These are phyloP conservation scores for Septoria petroselini DNA, from an alignment of 2,329 filamentous ascomycete genomes.

Conservation along the genomic window DNA sequence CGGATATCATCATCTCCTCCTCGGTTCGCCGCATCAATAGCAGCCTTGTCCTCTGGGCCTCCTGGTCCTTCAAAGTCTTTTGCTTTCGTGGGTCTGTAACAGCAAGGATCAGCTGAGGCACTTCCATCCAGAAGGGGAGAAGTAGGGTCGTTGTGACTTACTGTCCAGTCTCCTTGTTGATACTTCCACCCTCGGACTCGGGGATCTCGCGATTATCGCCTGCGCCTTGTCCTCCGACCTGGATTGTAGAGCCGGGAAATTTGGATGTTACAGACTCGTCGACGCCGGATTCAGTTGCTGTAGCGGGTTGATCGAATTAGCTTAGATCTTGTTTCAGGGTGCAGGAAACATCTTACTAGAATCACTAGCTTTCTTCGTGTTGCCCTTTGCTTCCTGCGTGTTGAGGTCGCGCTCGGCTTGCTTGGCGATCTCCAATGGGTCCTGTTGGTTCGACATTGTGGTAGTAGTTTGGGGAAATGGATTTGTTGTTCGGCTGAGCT, in stretches of 20 bases:
- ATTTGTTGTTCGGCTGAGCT: conserved; percentile 5
- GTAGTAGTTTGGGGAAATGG: conserved; percentile 5
- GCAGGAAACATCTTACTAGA: conserved; percentile 15
- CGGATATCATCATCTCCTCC: conserved; percentile 43
- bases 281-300: conserved; percentile 49
- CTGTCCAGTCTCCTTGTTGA: conserved; percentile 43
- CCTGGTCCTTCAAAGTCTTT: conserved; percentile 50
- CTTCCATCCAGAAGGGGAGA: neutral
- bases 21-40: conserved; percentile 39
- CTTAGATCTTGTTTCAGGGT: neutral
- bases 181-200: conserved; percentile 46
- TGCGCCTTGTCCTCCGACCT: conserved; percentile 45
- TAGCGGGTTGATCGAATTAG: neutral
- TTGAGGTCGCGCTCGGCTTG: conserved; percentile 51
- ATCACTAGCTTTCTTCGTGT: conserved; percentile 22
- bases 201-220: conserved; percentile 49
- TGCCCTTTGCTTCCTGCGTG: conserved; percentile 40
- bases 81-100: conserved; percentile 44
- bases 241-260: conserved; percentile 48
- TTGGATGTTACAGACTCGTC: conserved; percentile 42
- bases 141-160: conserved; percentile 26
- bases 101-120: neutral
- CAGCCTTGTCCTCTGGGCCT: conserved; percentile 48
- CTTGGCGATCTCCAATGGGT: conserved; percentile 46
- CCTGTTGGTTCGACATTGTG: conserved; percentile 45